Evolutionary conservation across 2,329 filamentous ascomycete genomes (phyloP).

Genomic region (Trichoderma brevicompactum): DNA sequence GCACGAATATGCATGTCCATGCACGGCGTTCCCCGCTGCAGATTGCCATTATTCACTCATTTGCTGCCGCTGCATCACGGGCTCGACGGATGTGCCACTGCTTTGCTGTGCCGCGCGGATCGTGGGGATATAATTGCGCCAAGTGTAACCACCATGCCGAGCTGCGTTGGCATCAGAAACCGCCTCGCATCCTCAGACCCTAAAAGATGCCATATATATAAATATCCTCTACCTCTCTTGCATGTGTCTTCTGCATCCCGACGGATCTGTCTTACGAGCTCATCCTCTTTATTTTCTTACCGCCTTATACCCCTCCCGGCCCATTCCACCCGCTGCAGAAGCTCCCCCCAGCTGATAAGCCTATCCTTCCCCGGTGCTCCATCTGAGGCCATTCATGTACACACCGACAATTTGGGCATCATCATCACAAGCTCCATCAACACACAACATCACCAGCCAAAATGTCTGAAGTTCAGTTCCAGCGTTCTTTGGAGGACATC

Average conservation of each 20-base stretch:
- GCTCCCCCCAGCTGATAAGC: constrained; percentile 9
- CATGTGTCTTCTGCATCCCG: constrained; percentile 14
- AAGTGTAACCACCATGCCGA: background rate
- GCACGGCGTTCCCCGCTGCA: constrained; percentile 17
- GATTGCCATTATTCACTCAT: constrained; percentile 24
- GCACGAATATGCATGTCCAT: constrained; percentile 21
- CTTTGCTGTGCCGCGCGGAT: background rate
- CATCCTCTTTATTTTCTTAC: constrained; percentile 27
- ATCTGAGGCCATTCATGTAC: constrained; percentile 20
- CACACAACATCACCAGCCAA: constrained; percentile 13
- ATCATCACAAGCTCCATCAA: constrained; percentile 2
- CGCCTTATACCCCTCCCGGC: constrained; percentile 25
- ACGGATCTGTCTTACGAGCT: constrained; percentile 17
- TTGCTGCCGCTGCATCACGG: constrained; percentile 19
- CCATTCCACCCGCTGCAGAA: constrained; percentile 6
- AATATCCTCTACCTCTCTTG: constrained; percentile 13
- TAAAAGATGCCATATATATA: background rate
- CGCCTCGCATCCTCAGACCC: background rate
- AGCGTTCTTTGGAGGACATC: constrained; percentile 37
- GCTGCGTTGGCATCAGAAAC: background rate
- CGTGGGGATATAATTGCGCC: constrained; percentile 10
- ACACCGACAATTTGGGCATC: constrained; percentile 25
- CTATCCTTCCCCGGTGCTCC: constrained; percentile 11
- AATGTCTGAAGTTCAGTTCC: constrained; percentile 36
- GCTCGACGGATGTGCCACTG: constrained; percentile 4